phyloP scores from a whole-genome alignment of 2,329 filamentous ascomycete genomes.

The Microsporum audouinii region DNA sequence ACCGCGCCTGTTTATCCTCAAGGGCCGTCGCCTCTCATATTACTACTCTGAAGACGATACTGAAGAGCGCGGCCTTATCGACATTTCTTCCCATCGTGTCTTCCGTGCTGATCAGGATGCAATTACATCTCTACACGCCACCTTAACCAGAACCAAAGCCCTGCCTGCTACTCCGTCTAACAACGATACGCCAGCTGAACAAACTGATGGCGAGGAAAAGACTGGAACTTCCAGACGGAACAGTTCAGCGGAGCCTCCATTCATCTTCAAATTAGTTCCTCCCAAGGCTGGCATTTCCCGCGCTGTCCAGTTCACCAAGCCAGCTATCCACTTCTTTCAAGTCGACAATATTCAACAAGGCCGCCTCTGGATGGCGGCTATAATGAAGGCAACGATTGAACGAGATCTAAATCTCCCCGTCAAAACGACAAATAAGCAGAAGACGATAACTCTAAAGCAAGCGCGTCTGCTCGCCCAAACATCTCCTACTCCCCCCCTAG shows the following conservation, averaged over 20 bases:
- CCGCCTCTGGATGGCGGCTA: constrained; percentile 90
- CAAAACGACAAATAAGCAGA: constrained; percentile 84
- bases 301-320: constrained; percentile 94
- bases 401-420: constrained; percentile 67
- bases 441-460: constrained; percentile 86
- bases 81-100: constrained; percentile 96
- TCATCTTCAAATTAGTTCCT: constrained; percentile 96
- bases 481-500: constrained; percentile 52
- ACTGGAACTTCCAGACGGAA: constrained; percentile 1
- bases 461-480: constrained; percentile 78
- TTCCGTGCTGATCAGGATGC: constrained; percentile 85
- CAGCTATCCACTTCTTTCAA: constrained; percentile 94
- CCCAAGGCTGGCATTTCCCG: constrained; percentile 76
- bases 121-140: constrained; percentile 80
- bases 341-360: constrained; percentile 82
- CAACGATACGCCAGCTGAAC: constrained; percentile 13
- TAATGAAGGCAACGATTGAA: constrained; percentile 98
- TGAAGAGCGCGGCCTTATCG: constrained; percentile 89
- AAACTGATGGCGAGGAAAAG: constrained; percentile 15
- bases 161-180: constrained; percentile 48
- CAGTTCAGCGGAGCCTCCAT: constrained; percentile 51
- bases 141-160: constrained; percentile 72
- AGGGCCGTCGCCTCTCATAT: constrained; percentile 81
- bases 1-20: constrained; percentile 85
- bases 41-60: constrained; percentile 91